Evolutionary conservation across 208 protist genomes (phyloP).

Genomic region (Acanthamoeba lenticulata): DNA sequence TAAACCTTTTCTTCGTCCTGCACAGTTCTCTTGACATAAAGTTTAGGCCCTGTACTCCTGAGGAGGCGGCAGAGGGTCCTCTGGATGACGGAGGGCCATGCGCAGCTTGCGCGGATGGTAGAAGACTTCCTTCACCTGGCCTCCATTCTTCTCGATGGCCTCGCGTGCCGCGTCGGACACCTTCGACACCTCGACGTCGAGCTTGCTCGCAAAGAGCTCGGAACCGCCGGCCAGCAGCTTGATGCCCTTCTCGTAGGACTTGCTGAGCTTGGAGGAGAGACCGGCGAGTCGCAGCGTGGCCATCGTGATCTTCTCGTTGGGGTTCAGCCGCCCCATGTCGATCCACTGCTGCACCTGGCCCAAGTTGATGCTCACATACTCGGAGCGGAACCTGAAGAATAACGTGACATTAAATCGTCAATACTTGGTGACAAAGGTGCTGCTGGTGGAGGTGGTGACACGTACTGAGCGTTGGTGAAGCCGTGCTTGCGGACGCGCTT

Average conservation of each 20-base stretch:
- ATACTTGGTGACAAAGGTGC: too few relatives aligned
- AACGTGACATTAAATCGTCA: too few relatives aligned
- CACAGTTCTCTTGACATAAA: too few relatives aligned
- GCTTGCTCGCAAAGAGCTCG: neutral
- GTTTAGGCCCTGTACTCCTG: conserved; percentile 41
- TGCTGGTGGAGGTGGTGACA: neutral
- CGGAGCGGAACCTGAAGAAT: neutral
- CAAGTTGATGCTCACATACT: conserved; percentile 52
- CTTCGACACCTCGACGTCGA: conserved; percentile 60
- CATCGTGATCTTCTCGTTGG: conserved; percentile 68
- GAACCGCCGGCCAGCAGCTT: conserved; percentile 62
- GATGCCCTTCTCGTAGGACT: conserved; percentile 41
- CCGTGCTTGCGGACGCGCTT: conserved; percentile 66
- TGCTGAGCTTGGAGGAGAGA: conserved; percentile 16
- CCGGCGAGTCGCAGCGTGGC: conserved; percentile 31
- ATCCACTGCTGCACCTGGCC: conserved; percentile 67
- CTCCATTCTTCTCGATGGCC: conserved; percentile 63
- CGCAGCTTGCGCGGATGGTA: conserved; percentile 60
- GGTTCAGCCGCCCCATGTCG: conserved; percentile 44
- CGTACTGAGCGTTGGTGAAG: conserved; percentile 68
- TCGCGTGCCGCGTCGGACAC: conserved; percentile 59
- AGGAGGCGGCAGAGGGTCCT: neutral
- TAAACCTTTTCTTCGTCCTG: too few relatives aligned
- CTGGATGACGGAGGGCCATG: neutral
- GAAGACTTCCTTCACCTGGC: conserved; percentile 53